These are phyloP conservation scores for Symbiotaphrina buchneri DNA, from an alignment of 495 filamentous ascomycete genomes.

Conservation along the genomic window DNA sequence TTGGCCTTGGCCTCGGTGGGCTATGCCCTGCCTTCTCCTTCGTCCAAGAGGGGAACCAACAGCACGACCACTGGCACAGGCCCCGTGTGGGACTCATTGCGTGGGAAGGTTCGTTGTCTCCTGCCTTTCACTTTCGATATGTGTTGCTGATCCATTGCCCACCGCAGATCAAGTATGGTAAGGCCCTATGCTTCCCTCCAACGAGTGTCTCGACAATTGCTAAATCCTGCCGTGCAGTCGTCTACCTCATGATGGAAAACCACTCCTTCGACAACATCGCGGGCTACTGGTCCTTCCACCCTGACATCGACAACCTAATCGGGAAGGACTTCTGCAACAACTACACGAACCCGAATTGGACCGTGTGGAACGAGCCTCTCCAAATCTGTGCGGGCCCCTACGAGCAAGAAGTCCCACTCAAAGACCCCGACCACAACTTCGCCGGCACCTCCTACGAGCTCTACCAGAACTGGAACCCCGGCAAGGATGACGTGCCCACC, in stretches of 20 bases:
- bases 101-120: too few relatives aligned
- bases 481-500: slow-evolving; percentile 15
- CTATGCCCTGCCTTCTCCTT: too few relatives aligned
- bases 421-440: slow-evolving; percentile 20
- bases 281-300: slow-evolving; percentile 19
- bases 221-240: too few relatives aligned
- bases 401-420: slow-evolving; percentile 17
- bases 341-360: slow-evolving; percentile 21
- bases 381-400: slow-evolving; percentile 17
- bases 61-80: too few relatives aligned
- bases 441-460: slow-evolving; percentile 19
- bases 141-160: too few relatives aligned
- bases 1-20: too few relatives aligned
- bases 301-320: slow-evolving; percentile 17
- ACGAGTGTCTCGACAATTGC: too few relatives aligned
- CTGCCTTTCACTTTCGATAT: too few relatives aligned
- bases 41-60: too few relatives aligned
- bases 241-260: slow-evolving; percentile 23
- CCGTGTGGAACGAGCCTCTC: slow-evolving; percentile 18
- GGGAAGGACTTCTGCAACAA: slow-evolving; percentile 18
- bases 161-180: too few relatives aligned
- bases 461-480: slow-evolving; percentile 18
- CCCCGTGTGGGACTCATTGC: too few relatives aligned
- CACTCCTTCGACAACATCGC: slow-evolving; percentile 23
- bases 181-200: too few relatives aligned